Percentiles rank a stretch among this genome's conserved stretches.
Conservation (phyloP, 225 moss, liverwort and hornwort genomes). For the Physcomitrellopsis africana region DNA sequence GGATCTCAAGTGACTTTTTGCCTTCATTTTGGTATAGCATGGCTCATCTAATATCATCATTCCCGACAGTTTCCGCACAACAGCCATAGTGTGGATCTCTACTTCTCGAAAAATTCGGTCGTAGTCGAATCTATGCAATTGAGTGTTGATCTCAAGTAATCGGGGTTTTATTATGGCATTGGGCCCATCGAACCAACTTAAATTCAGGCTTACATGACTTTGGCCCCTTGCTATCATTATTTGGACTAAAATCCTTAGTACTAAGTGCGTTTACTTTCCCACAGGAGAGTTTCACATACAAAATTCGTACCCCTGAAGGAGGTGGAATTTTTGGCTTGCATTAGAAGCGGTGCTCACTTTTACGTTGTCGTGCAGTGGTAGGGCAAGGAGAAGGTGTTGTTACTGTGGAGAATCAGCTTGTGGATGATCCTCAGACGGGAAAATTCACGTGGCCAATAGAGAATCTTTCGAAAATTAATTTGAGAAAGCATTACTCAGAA, state of each 20-base stretch:
- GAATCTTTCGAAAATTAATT: conserved; percentile 95
- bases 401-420: conserved; percentile 98
- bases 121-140: conserved; percentile 8
- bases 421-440: conserved; percentile 99
- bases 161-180: background rate
- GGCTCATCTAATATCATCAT: background rate
- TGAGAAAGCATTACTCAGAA: conserved; percentile 98
- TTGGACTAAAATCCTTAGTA: background rate
- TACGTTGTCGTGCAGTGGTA: conserved; percentile 68
- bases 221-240: background rate
- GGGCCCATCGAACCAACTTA: background rate
- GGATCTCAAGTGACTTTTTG: too few relatives aligned
- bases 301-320: background rate
- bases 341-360: conserved; percentile 4
- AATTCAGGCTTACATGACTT: conserved; percentile 9
- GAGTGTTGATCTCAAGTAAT: conserved; percentile 24
- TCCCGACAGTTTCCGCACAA: conserved; percentile 5
- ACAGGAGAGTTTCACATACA: background rate
- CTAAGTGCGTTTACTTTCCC: background rate
- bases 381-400: conserved; percentile 94
- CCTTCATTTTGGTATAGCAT: too few relatives aligned
- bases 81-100: conserved; percentile 27
- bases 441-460: conserved; percentile 99
- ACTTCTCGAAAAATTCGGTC: background rate
- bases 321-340: conserved; percentile 1